Conservation (phyloP, 495 filamentous ascomycete genomes). For the Sphaerosporella brunnea region DNA sequence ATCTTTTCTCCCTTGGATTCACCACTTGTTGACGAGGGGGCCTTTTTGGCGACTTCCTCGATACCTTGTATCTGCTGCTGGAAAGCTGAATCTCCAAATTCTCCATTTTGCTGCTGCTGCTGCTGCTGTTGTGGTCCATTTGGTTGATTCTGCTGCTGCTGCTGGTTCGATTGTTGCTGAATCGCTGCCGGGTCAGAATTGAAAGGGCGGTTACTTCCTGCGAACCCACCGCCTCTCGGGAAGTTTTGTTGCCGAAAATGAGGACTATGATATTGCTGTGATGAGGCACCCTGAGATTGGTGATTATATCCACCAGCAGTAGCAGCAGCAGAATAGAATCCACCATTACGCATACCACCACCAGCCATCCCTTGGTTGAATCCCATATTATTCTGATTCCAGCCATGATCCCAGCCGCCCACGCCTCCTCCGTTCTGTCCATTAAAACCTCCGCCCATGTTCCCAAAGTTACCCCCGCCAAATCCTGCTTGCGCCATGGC, state of each 20-base stretch:
- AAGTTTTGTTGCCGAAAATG: conserved; percentile 26
- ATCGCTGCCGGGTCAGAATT: neutral
- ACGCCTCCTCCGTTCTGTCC: conserved; percentile 50
- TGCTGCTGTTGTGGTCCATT: neutral
- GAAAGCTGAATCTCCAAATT: neutral
- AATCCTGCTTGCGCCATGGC: conserved; percentile 66
- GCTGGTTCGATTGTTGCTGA: conserved; percentile 9
- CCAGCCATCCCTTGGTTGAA: conserved; percentile 55
- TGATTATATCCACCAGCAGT: conserved; percentile 28
- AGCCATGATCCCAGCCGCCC: conserved; percentile 40
- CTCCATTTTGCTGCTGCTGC: neutral
- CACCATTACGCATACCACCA: conserved; percentile 27
- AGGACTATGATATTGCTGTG: conserved; percentile 29
- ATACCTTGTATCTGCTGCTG: conserved; percentile 23
- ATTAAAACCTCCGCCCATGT: conserved; percentile 62
- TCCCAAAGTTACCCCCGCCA: conserved; percentile 46
- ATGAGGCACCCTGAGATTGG: conserved; percentile 25
- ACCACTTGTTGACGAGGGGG: conserved; percentile 12
- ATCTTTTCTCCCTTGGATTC: conserved; percentile 26
- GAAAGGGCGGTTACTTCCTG: neutral
- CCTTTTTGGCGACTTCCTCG: conserved; percentile 18
- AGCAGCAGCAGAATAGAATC: conserved; percentile 28
- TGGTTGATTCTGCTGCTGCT: conserved; percentile 22
- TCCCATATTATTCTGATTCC: conserved; percentile 43
- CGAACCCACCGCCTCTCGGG: conserved; percentile 22